phyloP scores from a whole-genome alignment of 306 rosid species.

The Erythrophleum fordii region DNA sequence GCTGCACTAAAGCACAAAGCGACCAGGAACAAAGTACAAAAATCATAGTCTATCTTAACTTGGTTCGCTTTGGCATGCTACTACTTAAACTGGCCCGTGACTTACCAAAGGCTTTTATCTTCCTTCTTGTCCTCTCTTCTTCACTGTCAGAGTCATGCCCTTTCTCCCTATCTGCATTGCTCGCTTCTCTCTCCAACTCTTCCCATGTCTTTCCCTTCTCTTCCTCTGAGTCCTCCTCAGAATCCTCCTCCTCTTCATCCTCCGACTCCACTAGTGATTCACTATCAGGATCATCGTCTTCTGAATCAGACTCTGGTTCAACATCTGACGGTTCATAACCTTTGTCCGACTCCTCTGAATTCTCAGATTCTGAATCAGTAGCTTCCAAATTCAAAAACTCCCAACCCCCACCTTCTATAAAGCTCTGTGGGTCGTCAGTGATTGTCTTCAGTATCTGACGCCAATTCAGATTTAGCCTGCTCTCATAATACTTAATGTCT shows the following conservation, averaged over 20 bases:
- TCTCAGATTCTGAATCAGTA: slow-evolving; percentile 86
- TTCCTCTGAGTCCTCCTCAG: slow-evolving; percentile 48
- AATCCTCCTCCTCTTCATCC: slow-evolving; percentile 50
- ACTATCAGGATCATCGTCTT: slow-evolving; percentile 81
- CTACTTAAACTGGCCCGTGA: slow-evolving; percentile 57
- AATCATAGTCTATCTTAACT: slow-evolving; percentile 56
- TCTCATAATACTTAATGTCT: slow-evolving; percentile 91
- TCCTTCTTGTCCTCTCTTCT: slow-evolving; percentile 90
- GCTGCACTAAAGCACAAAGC: not conserved
- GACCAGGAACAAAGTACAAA: slow-evolving; percentile 7
- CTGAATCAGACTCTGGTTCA: slow-evolving; percentile 88
- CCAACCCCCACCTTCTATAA: slow-evolving; percentile 97
- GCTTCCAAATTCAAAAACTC: slow-evolving; percentile 95
- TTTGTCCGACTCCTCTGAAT: slow-evolving; percentile 82
- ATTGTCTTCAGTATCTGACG: slow-evolving; percentile 93
- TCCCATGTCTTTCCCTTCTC: slow-evolving; percentile 85
- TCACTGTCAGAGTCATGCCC: slow-evolving; percentile 92
- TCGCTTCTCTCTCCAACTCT: slow-evolving; percentile 97
- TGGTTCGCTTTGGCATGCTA: slow-evolving; percentile 67
- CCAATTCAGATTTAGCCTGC: slow-evolving; percentile 96
- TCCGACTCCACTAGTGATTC: slow-evolving; percentile 91
- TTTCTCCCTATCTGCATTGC: slow-evolving; percentile 90
- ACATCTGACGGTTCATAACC: slow-evolving; percentile 89
- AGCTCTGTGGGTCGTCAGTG: slow-evolving; percentile 91
- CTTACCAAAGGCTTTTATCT: slow-evolving; percentile 84